Conservation (phyloP, 2,329 filamentous ascomycete species). For the Hymenoscyphus scutula region DNA sequence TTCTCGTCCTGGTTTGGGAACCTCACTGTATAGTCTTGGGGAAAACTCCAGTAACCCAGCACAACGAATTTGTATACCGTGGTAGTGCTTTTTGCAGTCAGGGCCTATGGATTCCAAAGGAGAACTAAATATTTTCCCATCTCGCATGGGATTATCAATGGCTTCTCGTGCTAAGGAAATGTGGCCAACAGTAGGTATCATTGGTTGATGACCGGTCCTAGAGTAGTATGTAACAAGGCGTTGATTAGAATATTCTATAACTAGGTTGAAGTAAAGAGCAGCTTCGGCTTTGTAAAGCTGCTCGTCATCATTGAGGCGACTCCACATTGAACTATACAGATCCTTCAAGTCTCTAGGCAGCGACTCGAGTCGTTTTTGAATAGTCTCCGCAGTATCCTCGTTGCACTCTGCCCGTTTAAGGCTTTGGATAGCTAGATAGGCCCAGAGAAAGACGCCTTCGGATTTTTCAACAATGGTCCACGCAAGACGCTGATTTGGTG, state of each 20-base stretch:
- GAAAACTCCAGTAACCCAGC: background rate
- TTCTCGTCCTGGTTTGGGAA: background rate
- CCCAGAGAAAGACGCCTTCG: background rate
- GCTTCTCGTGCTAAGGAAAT: background rate
- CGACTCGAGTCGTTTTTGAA: background rate
- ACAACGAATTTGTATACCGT: background rate
- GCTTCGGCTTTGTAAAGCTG: background rate
- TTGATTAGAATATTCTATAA: background rate
- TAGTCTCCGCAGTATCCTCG: background rate
- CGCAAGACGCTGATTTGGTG: background rate
- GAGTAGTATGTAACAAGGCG: background rate
- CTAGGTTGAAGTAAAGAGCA: background rate
- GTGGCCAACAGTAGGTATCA: background rate
- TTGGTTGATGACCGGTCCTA: too few relatives aligned
- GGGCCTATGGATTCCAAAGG: background rate
- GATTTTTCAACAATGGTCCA: background rate
- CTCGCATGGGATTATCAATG: background rate
- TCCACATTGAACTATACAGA: background rate
- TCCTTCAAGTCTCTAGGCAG: slow-evolving; percentile 13
- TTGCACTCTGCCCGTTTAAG: background rate
- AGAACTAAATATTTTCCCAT: background rate
- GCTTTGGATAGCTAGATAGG: background rate
- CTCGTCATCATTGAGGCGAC: background rate
- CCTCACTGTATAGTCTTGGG: background rate
- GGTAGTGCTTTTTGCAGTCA: background rate